Base-by-base conservation (phyloP, 768 basidiomycete species). In the Collybiopsis confluens region DNA sequence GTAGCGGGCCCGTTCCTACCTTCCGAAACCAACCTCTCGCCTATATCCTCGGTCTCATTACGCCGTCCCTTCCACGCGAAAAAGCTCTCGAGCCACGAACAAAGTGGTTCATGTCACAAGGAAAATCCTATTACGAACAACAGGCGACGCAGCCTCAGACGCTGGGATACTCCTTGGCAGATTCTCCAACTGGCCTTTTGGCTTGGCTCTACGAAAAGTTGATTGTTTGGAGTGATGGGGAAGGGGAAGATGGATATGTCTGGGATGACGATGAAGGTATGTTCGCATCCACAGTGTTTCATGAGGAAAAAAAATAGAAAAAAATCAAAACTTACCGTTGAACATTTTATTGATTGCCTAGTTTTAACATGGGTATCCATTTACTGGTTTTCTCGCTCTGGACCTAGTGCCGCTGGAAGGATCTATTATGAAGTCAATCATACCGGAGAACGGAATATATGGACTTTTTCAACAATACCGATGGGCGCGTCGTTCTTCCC, bases 251-350 rank as follows among this genome's bases (percentile, higher is more conserved):
- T 7, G 41, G 57, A 1, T 78, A 78, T 55, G 66, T 67, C 0
- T 78, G 76, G 76, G 62, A 62, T 11, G 74, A 78, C 46, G 77
- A 78, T 13, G 77, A 78, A 58, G 64, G 76, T 66, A 18, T 24
- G 7, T 45, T 45, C 13, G 45, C 10, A 21, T 45, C 24, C n/a
- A 28, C 24, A 21, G 10, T 11, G 44, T 23, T 15, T 45, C 10
- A 28, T 20, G 21, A 8, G 21, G 38, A 40, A 40, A 10, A 15
- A 15, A 20, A 6, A 15, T 21, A n/a, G n/a, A n/a, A n/a, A n/a
- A n/a, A n/a, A n/a, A n/a, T n/a, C n/a, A n/a, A n/a, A n/a, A n/a
- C n/a, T n/a, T n/a, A n/a, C n/a, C n/a, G n/a, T n/a, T n/a, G n/a
- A n/a, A n/a, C n/a, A n/a, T n/a, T n/a, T n/a, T n/a, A n/a, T n/a